Percentiles rank a stretch among this genome's conserved stretches.
Conservation (phyloP, 2,329 filamentous ascomycete genomes). For the Emergomyces orientalis region DNA sequence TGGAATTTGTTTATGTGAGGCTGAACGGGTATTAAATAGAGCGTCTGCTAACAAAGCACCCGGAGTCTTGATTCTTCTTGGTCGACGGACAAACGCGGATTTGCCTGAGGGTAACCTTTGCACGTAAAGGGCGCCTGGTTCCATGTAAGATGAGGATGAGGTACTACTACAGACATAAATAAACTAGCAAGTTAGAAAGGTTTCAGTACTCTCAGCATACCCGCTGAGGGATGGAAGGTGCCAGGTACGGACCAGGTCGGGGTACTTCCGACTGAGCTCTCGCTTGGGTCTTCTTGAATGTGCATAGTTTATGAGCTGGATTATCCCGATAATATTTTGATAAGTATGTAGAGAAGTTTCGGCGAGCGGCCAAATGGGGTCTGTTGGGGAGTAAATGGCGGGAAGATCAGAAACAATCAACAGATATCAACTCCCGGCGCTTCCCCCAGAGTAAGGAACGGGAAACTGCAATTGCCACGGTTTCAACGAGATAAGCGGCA, state of each 20-base stretch:
- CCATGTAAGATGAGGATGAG: slow-evolving; percentile 4
- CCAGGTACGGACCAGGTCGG: background rate
- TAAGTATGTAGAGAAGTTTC: too few relatives aligned
- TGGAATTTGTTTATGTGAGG: background rate
- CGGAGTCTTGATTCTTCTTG: slow-evolving; percentile 10
- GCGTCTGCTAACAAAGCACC: slow-evolving; percentile 7
- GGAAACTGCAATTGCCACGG: background rate
- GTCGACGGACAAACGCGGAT: slow-evolving; percentile 14
- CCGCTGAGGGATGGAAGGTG: background rate
- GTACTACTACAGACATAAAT: background rate
- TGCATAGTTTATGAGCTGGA: background rate
- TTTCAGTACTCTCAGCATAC: background rate
- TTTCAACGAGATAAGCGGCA: background rate
- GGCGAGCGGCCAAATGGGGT: background rate
- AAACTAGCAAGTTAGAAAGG: background rate
- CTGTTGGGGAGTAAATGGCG: too few relatives aligned
- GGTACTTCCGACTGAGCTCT: slow-evolving; percentile 3
- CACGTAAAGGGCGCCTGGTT: slow-evolving; percentile 12
- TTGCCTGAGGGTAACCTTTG: slow-evolving; percentile 14
- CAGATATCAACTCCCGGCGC: background rate
- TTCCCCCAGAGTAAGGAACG: background rate
- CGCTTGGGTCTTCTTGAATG: background rate
- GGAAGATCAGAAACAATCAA: background rate
- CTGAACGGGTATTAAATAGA: slow-evolving; percentile 3
- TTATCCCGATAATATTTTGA: background rate